phyloP scores from a whole-genome alignment of 2,329 filamentous ascomycete genomes.

The Fusarium verrucosum region DNA sequence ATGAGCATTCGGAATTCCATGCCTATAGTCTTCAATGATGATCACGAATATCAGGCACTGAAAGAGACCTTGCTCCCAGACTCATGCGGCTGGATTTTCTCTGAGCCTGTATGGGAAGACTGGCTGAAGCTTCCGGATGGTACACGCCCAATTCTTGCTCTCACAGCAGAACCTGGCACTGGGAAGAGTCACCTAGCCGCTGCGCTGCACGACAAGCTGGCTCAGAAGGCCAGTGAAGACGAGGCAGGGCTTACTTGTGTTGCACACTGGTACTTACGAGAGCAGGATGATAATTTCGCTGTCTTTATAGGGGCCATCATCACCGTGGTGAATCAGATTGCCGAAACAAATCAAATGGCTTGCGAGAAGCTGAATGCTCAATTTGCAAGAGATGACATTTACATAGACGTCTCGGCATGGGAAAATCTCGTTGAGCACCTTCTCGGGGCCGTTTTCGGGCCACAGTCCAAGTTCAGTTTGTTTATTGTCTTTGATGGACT shows the following conservation, averaged over 20 bases:
- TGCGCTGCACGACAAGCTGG: constrained; percentile 33
- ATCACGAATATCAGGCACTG: constrained; percentile 41
- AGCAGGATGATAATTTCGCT: constrained; percentile 43
- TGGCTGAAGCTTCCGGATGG: constrained; percentile 34
- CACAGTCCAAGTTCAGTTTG: background rate
- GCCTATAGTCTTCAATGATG: constrained; percentile 33
- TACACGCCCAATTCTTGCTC: constrained; percentile 37
- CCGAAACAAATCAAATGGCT: constrained; percentile 42
- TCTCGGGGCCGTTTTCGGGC: background rate
- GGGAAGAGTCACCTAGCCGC: constrained; percentile 50
- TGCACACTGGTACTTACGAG: constrained; percentile 51
- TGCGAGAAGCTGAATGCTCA: constrained; percentile 46
- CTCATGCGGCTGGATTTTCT: constrained; percentile 47
- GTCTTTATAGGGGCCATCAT: constrained; percentile 41
- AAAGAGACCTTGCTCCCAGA: constrained; percentile 45
- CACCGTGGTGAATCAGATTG: constrained; percentile 46
- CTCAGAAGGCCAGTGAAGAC: constrained; percentile 17
- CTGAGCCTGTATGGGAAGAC: constrained; percentile 42
- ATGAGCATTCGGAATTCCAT: constrained; percentile 41
- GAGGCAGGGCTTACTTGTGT: constrained; percentile 33
- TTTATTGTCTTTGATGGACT: constrained; percentile 8
- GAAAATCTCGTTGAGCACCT: background rate
- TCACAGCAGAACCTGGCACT: constrained; percentile 44
- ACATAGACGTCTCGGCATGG: background rate
- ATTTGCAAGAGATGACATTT: constrained; percentile 39